Percentiles rank a stretch among this genome's conserved stretches.
These are phyloP conservation scores for Tanozyma kutaoensis DNA, from an alignment of 805 yeast species.

Conservation along the genomic window DNA sequence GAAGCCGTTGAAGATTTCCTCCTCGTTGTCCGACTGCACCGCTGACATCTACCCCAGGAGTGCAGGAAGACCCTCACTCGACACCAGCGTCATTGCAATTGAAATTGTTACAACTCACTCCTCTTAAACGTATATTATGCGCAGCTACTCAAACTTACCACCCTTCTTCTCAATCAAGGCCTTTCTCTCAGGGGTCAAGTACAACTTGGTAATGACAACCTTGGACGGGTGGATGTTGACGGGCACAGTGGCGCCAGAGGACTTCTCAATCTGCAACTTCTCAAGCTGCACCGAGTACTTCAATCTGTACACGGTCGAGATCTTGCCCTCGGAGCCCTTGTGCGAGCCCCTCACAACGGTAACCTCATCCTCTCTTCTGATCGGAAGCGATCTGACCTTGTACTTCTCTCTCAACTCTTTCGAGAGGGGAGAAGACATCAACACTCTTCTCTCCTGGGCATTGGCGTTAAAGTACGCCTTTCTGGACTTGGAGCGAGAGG, in stretches of 20 bases:
- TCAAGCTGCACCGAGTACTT: conserved; percentile 94
- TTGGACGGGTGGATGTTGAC: conserved; percentile 97
- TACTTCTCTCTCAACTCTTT: conserved; percentile 97
- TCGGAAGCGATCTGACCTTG: conserved; percentile 90
- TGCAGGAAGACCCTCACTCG: no score
- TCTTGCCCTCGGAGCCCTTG: conserved; percentile 99
- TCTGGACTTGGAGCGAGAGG: conserved; percentile 99
- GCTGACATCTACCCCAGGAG: no score
- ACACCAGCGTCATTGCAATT: neutral
- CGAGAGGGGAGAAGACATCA: conserved; percentile 97
- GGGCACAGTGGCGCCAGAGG: conserved; percentile 95
- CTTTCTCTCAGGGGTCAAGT: conserved; percentile 98
- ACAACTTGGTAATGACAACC: conserved; percentile 96
- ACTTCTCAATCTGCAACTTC: conserved; percentile 95
- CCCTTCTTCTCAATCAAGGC: conserved; percentile 96
- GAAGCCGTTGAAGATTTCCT: conserved; percentile 22
- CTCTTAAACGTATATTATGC: neutral
- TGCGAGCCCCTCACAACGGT: conserved; percentile 95
- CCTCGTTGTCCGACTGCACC: conserved; percentile 11
- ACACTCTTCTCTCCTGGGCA: conserved; percentile 85
- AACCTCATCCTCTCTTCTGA: conserved; percentile 96
- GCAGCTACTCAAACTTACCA: conserved; percentile 80
- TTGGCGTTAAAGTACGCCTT: conserved; percentile 99
- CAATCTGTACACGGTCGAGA: conserved; percentile 97
- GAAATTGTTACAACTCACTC: neutral